Conservation (phyloP, 805 yeast species). For the Myxozyma neotropica region DNA sequence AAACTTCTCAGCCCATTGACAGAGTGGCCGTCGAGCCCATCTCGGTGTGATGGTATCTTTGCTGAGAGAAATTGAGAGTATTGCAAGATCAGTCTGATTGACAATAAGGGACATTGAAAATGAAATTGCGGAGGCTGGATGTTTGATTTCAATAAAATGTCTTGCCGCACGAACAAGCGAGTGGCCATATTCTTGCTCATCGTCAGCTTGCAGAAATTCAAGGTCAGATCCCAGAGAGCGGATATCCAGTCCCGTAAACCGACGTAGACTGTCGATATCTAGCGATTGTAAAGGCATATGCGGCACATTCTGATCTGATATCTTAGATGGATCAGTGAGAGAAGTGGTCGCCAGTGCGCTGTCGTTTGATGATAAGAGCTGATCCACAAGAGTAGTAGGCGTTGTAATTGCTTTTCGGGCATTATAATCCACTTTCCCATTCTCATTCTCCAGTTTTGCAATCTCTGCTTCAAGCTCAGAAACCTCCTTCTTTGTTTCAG, state of each 20-base stretch:
- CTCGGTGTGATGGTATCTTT: slow-evolving; percentile 9
- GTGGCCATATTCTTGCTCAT: not conserved
- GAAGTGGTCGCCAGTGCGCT: not conserved
- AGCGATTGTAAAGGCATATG: slow-evolving; percentile 20
- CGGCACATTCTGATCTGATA: not conserved
- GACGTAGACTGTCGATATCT: slow-evolving; percentile 15
- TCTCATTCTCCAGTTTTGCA: not conserved
- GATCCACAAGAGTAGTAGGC: too few species aligned
- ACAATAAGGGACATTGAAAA: slow-evolving; percentile 11
- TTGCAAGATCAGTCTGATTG: slow-evolving; percentile 26
- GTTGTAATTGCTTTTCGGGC: not conserved
- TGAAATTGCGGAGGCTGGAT: slow-evolving; percentile 4
- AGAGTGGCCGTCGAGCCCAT: slow-evolving; percentile 15
- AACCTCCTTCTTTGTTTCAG: slow-evolving; percentile 1
- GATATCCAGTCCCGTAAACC: slow-evolving; percentile 12
- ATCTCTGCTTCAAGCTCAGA: not conserved
- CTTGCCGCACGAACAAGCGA: slow-evolving; percentile 3
- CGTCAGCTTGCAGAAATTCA: slow-evolving; percentile 1
- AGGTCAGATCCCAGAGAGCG: not conserved
- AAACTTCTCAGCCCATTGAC: slow-evolving; percentile 2
- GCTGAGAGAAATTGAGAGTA: slow-evolving; percentile 6
- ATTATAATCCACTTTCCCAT: not conserved
- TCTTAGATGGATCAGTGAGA: not conserved
- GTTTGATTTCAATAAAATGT: slow-evolving; percentile 5
- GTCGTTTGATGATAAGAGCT: too few species aligned